These are phyloP conservation scores for Fragilaria crotonensis DNA, from an alignment of 108 stramenopile species.

Conservation along the genomic window DNA sequence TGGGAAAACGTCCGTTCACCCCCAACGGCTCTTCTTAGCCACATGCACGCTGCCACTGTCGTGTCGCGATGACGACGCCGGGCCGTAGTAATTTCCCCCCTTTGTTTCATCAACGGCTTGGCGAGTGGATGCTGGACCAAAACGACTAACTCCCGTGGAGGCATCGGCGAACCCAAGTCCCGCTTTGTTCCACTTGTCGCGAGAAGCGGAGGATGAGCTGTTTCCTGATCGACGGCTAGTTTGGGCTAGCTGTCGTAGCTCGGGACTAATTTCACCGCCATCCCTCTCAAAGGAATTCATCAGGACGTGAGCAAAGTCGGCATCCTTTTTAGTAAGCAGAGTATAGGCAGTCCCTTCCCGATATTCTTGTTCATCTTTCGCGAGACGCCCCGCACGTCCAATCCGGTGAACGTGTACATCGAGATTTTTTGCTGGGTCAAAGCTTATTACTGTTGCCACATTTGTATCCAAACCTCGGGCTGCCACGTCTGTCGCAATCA, in stretches of 20 bases:
- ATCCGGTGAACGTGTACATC: constrained; percentile 94
- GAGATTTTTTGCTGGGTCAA: constrained; percentile 89
- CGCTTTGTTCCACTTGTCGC: constrained; percentile 29
- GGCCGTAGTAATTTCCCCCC: background rate
- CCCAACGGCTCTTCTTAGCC: background rate
- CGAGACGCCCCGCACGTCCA: constrained; percentile 94
- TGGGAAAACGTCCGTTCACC: too few relatives aligned
- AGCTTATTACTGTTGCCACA: constrained; percentile 87
- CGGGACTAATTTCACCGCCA: constrained; percentile 42
- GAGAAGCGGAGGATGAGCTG: background rate
- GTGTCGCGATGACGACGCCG: too few relatives aligned
- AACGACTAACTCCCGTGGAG: background rate
- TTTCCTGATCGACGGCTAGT: constrained; percentile 29
- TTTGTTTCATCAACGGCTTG: background rate
- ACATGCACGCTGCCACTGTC: background rate
- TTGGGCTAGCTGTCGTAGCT: constrained; percentile 32
- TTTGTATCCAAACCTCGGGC: constrained; percentile 96
- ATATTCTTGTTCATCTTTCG: constrained; percentile 47
- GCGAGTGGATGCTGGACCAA: background rate
- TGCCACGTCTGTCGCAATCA: constrained; percentile 98
- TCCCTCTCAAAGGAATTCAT: constrained; percentile 66
- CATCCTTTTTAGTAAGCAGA: constrained; percentile 58
- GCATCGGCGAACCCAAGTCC: constrained; percentile 40
- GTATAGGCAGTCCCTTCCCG: constrained; percentile 72
- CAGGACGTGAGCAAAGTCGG: constrained; percentile 60